Base-by-base conservation (phyloP, 805 yeast genomes). In the Spathaspora hagerdaliae region DNA sequence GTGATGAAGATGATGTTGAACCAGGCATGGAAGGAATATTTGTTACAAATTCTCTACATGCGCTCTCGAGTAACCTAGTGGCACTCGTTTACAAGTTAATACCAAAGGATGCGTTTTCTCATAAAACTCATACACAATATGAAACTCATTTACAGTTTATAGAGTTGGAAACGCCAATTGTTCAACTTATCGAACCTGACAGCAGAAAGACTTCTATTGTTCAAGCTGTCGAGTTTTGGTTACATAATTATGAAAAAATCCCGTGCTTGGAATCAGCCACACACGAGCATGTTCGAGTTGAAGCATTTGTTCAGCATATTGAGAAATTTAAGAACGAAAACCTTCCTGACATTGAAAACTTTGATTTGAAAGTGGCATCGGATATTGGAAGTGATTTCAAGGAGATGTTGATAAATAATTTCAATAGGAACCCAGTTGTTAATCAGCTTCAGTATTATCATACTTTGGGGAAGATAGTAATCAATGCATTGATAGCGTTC, bases 71-170 rank as follows among this genome's bases (percentile, higher is more conserved):
- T 39, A 63, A 62, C 5, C 39, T 64, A 5, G 19, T 60, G 11
- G 46, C 61, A 6, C 36, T 66, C 1, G 53, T 56, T 3, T 63
- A 59, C 45, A 59, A 60, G 39, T 45, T 59, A 5, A 45, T 51
- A 5, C 67, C 71, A 7, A 61, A 56, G 31, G 56, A 60, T 42
- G 56, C 54, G 8, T 43, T 65, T 7, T 57, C 57, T 43, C 65
- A 67, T 46, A 52, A 55, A 12, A 61, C 59, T 34, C 42, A 51
- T 27, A 58, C 69, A 8, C 57, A 56, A 44, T 51, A 52, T 14
- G 63, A 60, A 14, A 54, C 57, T 26, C 49, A 54, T 8, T 44
- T 66, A 5, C 66, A 60, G 1, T 62, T 66, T 38, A 36, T 65
- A 1, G 47, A 51, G n/a, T 27, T 58, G 2, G 49, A 43, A 5